phyloP scores from a whole-genome alignment of 2,329 filamentous ascomycete species.

The Phyllosticta ampelicida region DNA sequence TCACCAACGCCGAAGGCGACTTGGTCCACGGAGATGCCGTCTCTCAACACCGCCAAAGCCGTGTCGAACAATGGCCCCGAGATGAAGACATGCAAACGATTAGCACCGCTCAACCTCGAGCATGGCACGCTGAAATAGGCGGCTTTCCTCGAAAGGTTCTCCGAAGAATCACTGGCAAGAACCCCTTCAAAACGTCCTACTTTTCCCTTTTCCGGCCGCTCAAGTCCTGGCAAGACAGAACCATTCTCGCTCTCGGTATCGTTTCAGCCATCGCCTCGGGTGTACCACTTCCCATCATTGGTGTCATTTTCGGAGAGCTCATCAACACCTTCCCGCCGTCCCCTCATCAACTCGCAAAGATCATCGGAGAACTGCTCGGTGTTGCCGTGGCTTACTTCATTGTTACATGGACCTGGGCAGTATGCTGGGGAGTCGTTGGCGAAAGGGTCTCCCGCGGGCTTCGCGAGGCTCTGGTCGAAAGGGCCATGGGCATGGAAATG shows the following conservation, averaged over 20 bases:
- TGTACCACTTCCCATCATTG: constrained; percentile 31
- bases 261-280: constrained; percentile 30
- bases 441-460: constrained; percentile 39
- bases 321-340: constrained; percentile 41
- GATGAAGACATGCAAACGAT: constrained; percentile 26
- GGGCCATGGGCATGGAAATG: constrained; percentile 41
- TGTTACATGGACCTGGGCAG: constrained; percentile 39
- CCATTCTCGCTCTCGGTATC: constrained; percentile 24
- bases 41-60: constrained; percentile 11
- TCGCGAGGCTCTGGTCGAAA: constrained; percentile 36
- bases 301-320: constrained; percentile 37
- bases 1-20: constrained; percentile 1
- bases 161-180: constrained; percentile 30
- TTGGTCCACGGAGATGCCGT: neutral
- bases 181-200: constrained; percentile 40
- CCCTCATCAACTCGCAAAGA: constrained; percentile 30
- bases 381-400: constrained; percentile 39
- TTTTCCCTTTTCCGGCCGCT: constrained; percentile 38
- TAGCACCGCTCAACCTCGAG: constrained; percentile 23
- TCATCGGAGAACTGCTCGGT: constrained; percentile 34
- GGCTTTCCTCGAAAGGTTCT: constrained; percentile 24
- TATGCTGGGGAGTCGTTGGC: constrained; percentile 40
- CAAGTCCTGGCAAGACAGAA: constrained; percentile 29
- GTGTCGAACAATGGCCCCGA: constrained; percentile 20
- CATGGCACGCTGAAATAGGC: constrained; percentile 21